These are phyloP conservation scores for Epichloe scottii DNA, from an alignment of 2,329 filamentous ascomycete genomes.

Conservation along the genomic window DNA sequence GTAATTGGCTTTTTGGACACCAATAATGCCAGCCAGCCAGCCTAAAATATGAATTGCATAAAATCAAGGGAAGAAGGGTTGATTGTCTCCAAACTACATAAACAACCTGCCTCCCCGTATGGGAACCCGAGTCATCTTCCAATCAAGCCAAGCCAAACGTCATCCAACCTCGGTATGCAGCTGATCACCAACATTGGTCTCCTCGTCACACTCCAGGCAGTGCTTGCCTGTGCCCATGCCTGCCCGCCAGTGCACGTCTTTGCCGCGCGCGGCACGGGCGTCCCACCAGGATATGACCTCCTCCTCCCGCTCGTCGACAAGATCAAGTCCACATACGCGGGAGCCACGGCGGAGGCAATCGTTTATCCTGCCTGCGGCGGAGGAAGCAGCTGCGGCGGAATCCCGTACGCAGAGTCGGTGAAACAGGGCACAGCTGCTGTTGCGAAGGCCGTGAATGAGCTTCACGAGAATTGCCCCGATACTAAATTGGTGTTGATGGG, in stretches of 20 bases:
- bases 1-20: too few species aligned
- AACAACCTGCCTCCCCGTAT: too few species aligned
- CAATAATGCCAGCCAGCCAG: too few species aligned
- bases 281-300: slow-evolving; percentile 38
- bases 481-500: slow-evolving; percentile 48
- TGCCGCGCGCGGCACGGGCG: slow-evolving; percentile 35
- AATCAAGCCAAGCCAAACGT: too few species aligned
- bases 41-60: too few species aligned
- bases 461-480: slow-evolving; percentile 41
- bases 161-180: neutral
- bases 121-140: too few species aligned
- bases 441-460: slow-evolving; percentile 34
- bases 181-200: neutral
- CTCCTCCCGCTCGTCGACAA: slow-evolving; percentile 36
- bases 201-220: neutral
- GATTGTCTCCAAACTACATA: too few species aligned
- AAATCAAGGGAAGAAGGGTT: too few species aligned
- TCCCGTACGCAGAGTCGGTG: slow-evolving; percentile 45
- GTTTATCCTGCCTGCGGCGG: slow-evolving; percentile 52
- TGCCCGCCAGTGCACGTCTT: slow-evolving; percentile 27
- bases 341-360: slow-evolving; percentile 42
- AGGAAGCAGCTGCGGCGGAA: slow-evolving; percentile 41
- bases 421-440: neutral
- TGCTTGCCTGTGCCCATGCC: neutral
- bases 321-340: slow-evolving; percentile 33